Base-by-base conservation (phyloP, 257 asterid genomes). In the Haberlea rhodopensis region DNA sequence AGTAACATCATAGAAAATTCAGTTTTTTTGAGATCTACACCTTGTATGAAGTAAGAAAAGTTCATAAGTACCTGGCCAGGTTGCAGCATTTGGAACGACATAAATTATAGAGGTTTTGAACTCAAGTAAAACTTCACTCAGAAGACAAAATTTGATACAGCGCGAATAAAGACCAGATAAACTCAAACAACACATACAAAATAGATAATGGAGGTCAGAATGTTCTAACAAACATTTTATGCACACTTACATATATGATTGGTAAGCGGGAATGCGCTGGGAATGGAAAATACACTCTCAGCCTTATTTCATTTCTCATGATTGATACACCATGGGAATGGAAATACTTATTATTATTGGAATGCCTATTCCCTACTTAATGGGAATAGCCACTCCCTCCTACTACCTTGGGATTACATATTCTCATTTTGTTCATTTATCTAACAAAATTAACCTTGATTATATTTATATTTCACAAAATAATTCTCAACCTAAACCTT, bases 1-100 rank as follows among this genome's bases (percentile, higher is more conserved):
- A 61, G 37, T 37, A 29, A 52, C 21, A 28, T 57, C 60, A 71
- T 23, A 43, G 27, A 46, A 54, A 71, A 57, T 22, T 15, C 16
- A 45, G 49, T 19, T 65, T 40, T 48, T 65, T 23, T 23, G 21
- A 5, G 32, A 69, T 52, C 45, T 31, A 66, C 32, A 62, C 10
- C 24, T 46, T 28, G 26, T 23, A 24, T 15, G 67, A 5, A 34
- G 53, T 62, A 26, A 13, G 18, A 62, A 71, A 26, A 37, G 53
- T 59, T 61, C 55, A 19, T 13, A 37, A 11, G 22, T 40, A 15
- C 57, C 56, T 21, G 57, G 61, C 51, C 24, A 18, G 57, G 43
- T 66, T 34, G 23, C 26, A 61, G 31, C 25, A 15, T 63, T 65
- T 24, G 28, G 25, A 49, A 57, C 43, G 21, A 20, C 53, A 58